Evolutionary conservation across 2,329 filamentous ascomycete genomes (phyloP).

Genomic region (Exophiala mesophila): DNA sequence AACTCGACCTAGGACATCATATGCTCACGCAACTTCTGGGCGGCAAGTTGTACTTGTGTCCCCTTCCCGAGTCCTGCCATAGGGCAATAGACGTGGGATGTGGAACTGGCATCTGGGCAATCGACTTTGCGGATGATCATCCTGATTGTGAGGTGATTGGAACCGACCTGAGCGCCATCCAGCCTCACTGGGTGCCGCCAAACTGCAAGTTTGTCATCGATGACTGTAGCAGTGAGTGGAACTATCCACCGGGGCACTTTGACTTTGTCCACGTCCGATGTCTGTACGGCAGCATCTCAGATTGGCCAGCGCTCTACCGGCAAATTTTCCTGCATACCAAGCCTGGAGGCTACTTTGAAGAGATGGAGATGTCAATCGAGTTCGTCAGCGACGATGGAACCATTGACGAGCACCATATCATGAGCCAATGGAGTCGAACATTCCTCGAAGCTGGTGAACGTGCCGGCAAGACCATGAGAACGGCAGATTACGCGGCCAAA

Average conservation of each 20-base stretch:
- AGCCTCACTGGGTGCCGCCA: conserved; percentile 43
- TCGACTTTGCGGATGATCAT: conserved; percentile 37
- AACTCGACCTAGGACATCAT: conserved; percentile 24
- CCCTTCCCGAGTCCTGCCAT: conserved; percentile 7
- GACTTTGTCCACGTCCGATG: conserved; percentile 47
- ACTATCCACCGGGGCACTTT: conserved; percentile 48
- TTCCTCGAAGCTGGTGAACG: conserved; percentile 29
- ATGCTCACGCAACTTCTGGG: conserved; percentile 9
- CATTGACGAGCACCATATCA: conserved; percentile 31
- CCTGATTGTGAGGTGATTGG: conserved; percentile 34
- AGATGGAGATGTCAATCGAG: conserved; percentile 7
- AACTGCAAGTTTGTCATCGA: conserved; percentile 55
- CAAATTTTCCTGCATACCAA: conserved; percentile 16
- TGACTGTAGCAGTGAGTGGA: conserved; percentile 53
- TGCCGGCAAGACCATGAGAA: conserved; percentile 29
- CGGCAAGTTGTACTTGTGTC: conserved; percentile 11
- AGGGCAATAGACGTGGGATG: conserved; percentile 37
- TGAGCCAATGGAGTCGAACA: conserved; percentile 25
- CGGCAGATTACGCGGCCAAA: conserved; percentile 12
- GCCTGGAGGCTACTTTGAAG: conserved; percentile 42
- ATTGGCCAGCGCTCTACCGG: conserved; percentile 9
- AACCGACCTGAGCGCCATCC: conserved; percentile 37
- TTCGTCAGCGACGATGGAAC: conserved; percentile 31
- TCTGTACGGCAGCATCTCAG: conserved; percentile 23
- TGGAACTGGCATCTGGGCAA: conserved; percentile 40